These are phyloP conservation scores for Diaporthe sp. DNA, from an alignment of 2,329 filamentous ascomycete species.

Conservation along the genomic window DNA sequence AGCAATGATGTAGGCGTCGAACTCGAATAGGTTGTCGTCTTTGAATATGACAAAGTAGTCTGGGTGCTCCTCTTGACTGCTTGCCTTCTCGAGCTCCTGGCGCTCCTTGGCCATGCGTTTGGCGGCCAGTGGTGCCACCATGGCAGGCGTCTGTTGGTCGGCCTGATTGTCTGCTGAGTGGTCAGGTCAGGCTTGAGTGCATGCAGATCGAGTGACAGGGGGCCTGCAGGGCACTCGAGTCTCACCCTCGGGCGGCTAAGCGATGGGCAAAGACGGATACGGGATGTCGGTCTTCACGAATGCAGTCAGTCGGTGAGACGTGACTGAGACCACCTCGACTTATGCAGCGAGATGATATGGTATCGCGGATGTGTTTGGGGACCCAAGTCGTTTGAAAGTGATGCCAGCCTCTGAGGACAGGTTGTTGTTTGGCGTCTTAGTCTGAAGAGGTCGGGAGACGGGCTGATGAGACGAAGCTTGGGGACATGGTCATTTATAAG, in stretches of 20 bases:
- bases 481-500: neutral
- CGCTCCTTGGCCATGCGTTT: conserved; percentile 14
- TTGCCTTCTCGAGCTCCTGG: conserved; percentile 4
- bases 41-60: conserved; percentile 18
- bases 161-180: neutral
- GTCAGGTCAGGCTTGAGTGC: neutral
- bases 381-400: neutral
- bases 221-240: neutral
- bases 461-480: neutral
- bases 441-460: neutral
- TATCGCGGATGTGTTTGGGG: neutral
- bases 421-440: neutral
- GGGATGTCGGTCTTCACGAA: neutral
- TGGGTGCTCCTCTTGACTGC: neutral
- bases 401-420: neutral
- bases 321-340: neutral
- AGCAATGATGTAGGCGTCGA: conserved; percentile 7
- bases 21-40: neutral
- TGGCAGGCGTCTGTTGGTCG: neutral
- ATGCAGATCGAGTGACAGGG: neutral
- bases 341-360: neutral
- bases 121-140: neutral
- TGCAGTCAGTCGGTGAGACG: neutral
- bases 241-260: neutral
- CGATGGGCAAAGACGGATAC: neutral